Conservation (phyloP, 768 basidiomycete genomes). For the Mycena polygramma region DNA sequence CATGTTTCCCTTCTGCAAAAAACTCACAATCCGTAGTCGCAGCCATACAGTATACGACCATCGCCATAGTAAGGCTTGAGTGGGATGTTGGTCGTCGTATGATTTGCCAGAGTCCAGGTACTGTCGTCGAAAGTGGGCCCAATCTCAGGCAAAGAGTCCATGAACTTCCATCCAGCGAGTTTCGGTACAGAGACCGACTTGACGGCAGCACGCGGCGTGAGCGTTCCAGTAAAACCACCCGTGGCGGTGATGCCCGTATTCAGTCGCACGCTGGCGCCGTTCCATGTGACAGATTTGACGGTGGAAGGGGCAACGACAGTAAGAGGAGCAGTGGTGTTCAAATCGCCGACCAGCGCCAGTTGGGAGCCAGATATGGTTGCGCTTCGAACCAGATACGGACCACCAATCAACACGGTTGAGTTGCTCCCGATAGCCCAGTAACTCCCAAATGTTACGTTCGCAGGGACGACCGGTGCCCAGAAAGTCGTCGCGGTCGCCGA, state of each 20-base stretch:
- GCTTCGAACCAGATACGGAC: slow-evolving; percentile 74
- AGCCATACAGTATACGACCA: slow-evolving; percentile 84
- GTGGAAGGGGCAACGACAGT: slow-evolving; percentile 73
- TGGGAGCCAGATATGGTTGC: slow-evolving; percentile 62
- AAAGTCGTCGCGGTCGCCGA: slow-evolving; percentile 75
- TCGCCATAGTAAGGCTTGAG: slow-evolving; percentile 79
- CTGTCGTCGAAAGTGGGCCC: slow-evolving; percentile 68
- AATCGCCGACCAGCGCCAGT: slow-evolving; percentile 77
- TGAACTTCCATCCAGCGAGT: slow-evolving; percentile 79
- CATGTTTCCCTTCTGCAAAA: slow-evolving; percentile 28
- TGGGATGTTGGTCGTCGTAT: slow-evolving; percentile 81
- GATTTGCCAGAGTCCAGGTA: slow-evolving; percentile 75
- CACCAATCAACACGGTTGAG: slow-evolving; percentile 72
- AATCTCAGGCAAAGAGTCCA: slow-evolving; percentile 83
- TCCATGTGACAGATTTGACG: slow-evolving; percentile 76
- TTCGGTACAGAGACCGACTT: slow-evolving; percentile 57
- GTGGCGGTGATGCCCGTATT: slow-evolving; percentile 48
- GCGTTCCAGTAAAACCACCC: slow-evolving; percentile 64
- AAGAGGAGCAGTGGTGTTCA: slow-evolving; percentile 69
- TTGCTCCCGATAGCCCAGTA: slow-evolving; percentile 86
- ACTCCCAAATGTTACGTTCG: slow-evolving; percentile 58
- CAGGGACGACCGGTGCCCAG: slow-evolving; percentile 79
- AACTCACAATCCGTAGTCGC: slow-evolving; percentile 87
- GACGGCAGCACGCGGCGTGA: slow-evolving; percentile 51
- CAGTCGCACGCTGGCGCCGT: slow-evolving; percentile 60